Conservation (phyloP, 345 rosid species). For the Rhodomyrtus tomentosa region DNA sequence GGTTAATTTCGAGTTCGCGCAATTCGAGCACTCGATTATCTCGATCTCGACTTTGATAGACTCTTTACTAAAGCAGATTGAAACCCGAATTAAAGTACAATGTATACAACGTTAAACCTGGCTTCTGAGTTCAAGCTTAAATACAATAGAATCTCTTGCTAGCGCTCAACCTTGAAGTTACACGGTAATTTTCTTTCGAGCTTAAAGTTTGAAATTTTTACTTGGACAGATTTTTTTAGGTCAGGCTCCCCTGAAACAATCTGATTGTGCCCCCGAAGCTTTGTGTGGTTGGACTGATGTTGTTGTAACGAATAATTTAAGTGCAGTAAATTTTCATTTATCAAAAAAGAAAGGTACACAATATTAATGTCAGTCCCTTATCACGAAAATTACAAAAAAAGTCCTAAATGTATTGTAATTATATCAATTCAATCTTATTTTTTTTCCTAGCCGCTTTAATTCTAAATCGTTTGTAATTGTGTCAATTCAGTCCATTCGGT, state of each 20-base stretch:
- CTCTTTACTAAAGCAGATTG: not conserved
- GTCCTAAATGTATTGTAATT: too few relatives aligned
- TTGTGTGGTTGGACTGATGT: not conserved
- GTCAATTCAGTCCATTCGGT: too few relatives aligned
- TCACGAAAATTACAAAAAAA: too few relatives aligned
- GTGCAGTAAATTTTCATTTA: not conserved
- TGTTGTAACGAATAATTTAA: not conserved
- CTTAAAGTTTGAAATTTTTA: not conserved
- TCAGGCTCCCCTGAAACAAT: too few relatives aligned
- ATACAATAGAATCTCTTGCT: not conserved
- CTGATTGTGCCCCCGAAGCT: too few relatives aligned
- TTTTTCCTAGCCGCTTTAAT: too few relatives aligned
- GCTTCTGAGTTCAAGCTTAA: not conserved
- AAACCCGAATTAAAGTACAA: not conserved
- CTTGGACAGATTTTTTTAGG: not conserved
- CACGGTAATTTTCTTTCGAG: not conserved
- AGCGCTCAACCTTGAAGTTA: not conserved
- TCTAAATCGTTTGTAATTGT: too few relatives aligned
- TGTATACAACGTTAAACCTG: not conserved
- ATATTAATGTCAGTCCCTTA: not conserved
- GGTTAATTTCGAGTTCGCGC: not conserved
- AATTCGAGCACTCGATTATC: not conserved
- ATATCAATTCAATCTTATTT: too few relatives aligned
- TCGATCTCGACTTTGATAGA: not conserved
- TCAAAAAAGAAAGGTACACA: not conserved